Conservation (phyloP, 2,329 filamentous ascomycete genomes). For the Phialophora tarda region DNA sequence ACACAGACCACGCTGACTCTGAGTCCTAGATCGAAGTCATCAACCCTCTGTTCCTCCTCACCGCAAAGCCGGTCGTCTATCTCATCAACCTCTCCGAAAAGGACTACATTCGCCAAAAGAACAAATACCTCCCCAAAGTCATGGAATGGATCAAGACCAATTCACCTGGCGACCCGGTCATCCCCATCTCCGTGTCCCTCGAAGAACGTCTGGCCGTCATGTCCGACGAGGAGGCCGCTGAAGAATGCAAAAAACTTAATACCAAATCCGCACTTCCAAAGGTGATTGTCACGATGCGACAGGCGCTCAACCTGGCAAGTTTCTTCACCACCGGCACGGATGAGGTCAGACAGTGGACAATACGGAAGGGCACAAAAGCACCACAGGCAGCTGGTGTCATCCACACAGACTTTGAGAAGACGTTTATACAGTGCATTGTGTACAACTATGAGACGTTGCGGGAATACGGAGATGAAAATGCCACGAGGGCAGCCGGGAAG, state of each 20-base stretch:
- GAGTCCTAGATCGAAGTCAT: conserved; percentile 83
- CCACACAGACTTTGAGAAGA: conserved; percentile 98
- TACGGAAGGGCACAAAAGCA: conserved; percentile 95
- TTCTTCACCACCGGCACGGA: conserved; percentile 98
- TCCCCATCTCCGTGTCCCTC: conserved; percentile 89
- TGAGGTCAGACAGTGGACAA: conserved; percentile 98
- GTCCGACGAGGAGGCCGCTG: conserved; percentile 74
- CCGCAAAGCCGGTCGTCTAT: conserved; percentile 96
- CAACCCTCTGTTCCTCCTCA: conserved; percentile 92
- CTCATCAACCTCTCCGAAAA: conserved; percentile 96
- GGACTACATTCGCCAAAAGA: conserved; percentile 98
- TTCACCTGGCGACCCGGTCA: conserved; percentile 83
- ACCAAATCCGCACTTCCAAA: conserved; percentile 91
- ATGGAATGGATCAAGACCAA: conserved; percentile 95
- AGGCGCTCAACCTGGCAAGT: conserved; percentile 83
- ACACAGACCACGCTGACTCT: conserved; percentile 29
- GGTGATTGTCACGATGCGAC: conserved; percentile 90
- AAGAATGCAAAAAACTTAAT: conserved; percentile 84
- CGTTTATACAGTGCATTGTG: conserved; percentile 94
- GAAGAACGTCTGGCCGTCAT: conserved; percentile 89
- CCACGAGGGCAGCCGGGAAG: conserved; percentile 93
- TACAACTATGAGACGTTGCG: conserved; percentile 85
- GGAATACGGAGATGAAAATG: conserved; percentile 85
- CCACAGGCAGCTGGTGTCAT: conserved; percentile 97
- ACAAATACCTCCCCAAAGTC: conserved; percentile 95